Evolutionary conservation across 2,329 filamentous ascomycete genomes (phyloP), one percentile per base, ranked within the genome.

Genomic region (Colletotrichum magnum): DNA sequence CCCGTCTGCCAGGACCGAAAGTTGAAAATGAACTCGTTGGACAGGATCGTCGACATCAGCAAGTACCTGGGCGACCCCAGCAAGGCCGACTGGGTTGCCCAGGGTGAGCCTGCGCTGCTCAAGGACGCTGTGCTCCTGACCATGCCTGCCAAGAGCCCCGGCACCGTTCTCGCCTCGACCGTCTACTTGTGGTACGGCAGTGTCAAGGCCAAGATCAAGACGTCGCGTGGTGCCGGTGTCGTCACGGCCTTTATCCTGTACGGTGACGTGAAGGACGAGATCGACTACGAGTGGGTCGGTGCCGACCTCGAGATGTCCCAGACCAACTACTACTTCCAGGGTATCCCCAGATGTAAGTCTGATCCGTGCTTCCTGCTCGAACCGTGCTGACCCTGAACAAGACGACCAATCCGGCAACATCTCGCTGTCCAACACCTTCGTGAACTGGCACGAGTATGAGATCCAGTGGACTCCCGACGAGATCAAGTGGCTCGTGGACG

Each of bases 181-280:
- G 87, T 90, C 73, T 98, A 98, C 82, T 91, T 99, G 82, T 98
- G 96, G 96, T 99, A 98, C 81, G 96, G 96, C 77, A 97, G 93
- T 81, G 91, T 97, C 76, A 93, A 92, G 79, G 94, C 94, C 63
- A 93, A 85, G 65, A 85, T 98, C 80, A 96, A 94, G 86, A 95
- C 94, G 0, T 92, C 92, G 72, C 91, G 93, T 76, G 95, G 94
- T 67, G 83, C 86, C 53, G 96, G 96, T 86, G 96, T 99, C 24
- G 93, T 99, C n/a, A 97, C 94, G 2, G 95, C 94, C 36, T 99
- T 99, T 79, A 99, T 99, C 79, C 86, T 98, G 77, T 90, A 98
- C 81, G 95, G 93, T 43, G 95, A 98, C 77, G 93, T 97, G 77
- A 97, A 98, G 87, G 96, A 99, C 77, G 96, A 99, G 82, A 97